Evolutionary conservation across 1,284 basidiomycete genomes (phyloP), one percentile per base, ranked within the genome.

Genomic region (Irpex sp.): DNA sequence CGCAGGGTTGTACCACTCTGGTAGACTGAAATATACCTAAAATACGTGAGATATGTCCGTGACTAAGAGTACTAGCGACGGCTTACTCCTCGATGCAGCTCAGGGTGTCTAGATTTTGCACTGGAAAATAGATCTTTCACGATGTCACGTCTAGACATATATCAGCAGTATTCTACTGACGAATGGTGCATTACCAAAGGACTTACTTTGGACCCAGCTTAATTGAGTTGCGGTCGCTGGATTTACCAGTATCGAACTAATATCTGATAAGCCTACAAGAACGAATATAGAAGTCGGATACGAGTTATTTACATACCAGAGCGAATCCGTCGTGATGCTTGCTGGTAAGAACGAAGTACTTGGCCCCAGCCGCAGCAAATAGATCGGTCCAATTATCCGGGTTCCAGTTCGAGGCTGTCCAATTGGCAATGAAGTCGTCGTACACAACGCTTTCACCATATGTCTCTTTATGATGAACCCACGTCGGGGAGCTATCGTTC

Each of bases 341-440:
- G 77, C 84, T 81, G 17, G 84, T 83, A 40, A 85, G 74, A 15
- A 88, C 85, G 67, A 87, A 86, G 65, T 88, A 88, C 66, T 82
- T 85, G 1, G 86, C 85, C 1, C 86, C 86, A 0, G 85, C 82
- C 31, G 76, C 75, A 36, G 79, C 79, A 58, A 88, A 81, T 8
- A 87, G 65, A 64, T 85, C 79, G 0, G 86, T 67, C 85, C 85
- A 87, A 51, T 75, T 74, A 40, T 77, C 80, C 1, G 85, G 79
- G 57, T 85, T 80, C 74, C 83, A 87, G 59, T 79, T 78, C 1
- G 74, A 74, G 1, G 82, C 83, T 0, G 77, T 84, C 69, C 85
- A 87, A 58, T 79, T 74, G 0, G 78, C 73, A 58, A 87, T 84
- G 66, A 86, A 87, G 65, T 85, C 81, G 66, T 88, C 85, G 66